Base-by-base conservation (phyloP, 208 protist genomes). In the Leishmania amazonensis region DNA sequence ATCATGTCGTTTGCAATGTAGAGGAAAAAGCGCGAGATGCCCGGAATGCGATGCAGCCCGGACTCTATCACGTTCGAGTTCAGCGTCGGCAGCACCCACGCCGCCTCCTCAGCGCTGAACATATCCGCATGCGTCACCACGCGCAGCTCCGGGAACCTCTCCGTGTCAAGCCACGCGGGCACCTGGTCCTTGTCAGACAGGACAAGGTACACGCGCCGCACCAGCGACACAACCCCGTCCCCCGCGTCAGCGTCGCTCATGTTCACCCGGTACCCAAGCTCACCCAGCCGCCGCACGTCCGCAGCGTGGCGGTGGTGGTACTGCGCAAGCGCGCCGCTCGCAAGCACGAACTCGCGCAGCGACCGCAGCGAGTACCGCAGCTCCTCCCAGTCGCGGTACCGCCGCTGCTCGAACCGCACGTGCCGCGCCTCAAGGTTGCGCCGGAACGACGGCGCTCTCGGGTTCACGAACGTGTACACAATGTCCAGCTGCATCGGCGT, bases 1-100 rank as follows among this genome's bases (percentile, higher is more conserved):
- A 92, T 67, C 87, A 90, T 90, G 81, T 92, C 89, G n/a, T 92
- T 92, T 60, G 83, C 82, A n/a, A 89, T 76, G 85, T 92, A 90
- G 64, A 85, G 47, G 40, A 87, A 90, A 72, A 87, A 92, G 45
- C 87, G 89, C 8, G 87, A 88, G 40, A 90, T 64, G 47, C 73
- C 77, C 1, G 84, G 86, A 13, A 92, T 88, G 42, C 86, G 89
- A 76, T 92, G 84, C 54, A 90, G 77, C 28, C 70, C 74, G 3
- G 87, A 85, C 75, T 90, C 87, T 49, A 90, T 88, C 42, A 75
- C 81, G 64, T 84, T 77, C 21, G 87, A 90, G 82, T 87, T 90
- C 53, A 90, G 81, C 24, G 82, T 85, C 24, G 87, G 87, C 78
- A 90, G 77, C 24, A 81, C 81, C 53, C 45, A 65, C 53, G 78